These are phyloP conservation scores for Trichoderma atrobrunneum DNA, from an alignment of 2,329 filamentous ascomycete genomes.

Conservation along the genomic window DNA sequence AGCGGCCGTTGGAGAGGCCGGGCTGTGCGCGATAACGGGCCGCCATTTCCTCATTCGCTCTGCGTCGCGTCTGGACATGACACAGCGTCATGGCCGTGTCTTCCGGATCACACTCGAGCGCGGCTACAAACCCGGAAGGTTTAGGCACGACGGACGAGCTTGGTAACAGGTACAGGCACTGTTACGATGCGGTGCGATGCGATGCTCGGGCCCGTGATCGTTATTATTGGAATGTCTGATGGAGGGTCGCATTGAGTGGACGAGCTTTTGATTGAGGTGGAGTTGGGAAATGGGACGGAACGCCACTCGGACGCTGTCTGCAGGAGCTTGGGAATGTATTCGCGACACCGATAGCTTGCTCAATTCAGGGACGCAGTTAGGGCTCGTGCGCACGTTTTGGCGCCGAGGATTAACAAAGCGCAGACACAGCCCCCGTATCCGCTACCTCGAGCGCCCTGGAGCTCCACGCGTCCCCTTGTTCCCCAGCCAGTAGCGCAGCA, in stretches of 20 bases:
- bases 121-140: not conserved
- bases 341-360: not conserved
- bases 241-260: slow-evolving; percentile 20
- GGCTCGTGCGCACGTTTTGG: not conserved
- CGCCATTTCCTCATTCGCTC: not conserved
- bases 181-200: not conserved
- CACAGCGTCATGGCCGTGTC: not conserved
- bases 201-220: not conserved
- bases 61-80: not conserved
- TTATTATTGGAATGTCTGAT: slow-evolving; percentile 14
- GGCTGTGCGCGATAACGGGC: not conserved
- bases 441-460: slow-evolving; percentile 4
- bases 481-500: slow-evolving; percentile 7
- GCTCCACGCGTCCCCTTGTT: slow-evolving; percentile 15
- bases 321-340: slow-evolving; percentile 14
- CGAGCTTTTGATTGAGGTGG: slow-evolving; percentile 22
- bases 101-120: not conserved
- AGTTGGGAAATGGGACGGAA: slow-evolving; percentile 18
- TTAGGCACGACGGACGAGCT: not conserved
- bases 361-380: slow-evolving; percentile 19
- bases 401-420: not conserved
- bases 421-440: slow-evolving; percentile 14
- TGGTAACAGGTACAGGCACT: not conserved
- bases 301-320: slow-evolving; percentile 17
- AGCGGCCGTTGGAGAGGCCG: slow-evolving; percentile 2